These are phyloP conservation scores for Crithidia mellificae DNA, from an alignment of 208 protist species.

Conservation along the genomic window DNA sequence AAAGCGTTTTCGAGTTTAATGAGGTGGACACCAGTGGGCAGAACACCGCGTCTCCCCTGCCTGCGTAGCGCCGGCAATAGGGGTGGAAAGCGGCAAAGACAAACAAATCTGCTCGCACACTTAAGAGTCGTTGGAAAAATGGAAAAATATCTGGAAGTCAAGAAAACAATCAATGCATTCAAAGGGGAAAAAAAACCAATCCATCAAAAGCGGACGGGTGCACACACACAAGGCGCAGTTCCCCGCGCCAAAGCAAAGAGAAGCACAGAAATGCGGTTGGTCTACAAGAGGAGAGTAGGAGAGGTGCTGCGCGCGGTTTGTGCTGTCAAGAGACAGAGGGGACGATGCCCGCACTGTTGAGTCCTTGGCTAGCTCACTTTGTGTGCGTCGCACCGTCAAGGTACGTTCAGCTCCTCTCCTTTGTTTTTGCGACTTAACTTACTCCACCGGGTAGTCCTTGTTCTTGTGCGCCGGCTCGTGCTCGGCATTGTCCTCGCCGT, in stretches of 20 bases:
- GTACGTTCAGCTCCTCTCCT: too few species aligned
- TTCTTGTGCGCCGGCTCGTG: slow-evolving; percentile 5
- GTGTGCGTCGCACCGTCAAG: too few species aligned
- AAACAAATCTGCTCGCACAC: slow-evolving; percentile 5
- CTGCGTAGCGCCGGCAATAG: not conserved
- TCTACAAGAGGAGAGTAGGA: too few species aligned
- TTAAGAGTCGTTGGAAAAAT: slow-evolving; percentile 2
- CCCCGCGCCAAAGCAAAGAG: not conserved
- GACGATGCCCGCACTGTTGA: too few species aligned
- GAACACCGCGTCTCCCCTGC: not conserved
- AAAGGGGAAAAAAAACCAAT: not conserved
- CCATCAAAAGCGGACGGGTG: not conserved
- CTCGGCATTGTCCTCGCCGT: not conserved
- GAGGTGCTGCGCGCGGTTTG: too few species aligned
- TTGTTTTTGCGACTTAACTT: not conserved
- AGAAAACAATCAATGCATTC: not conserved
- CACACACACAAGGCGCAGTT: not conserved
- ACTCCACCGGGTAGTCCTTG: not conserved
- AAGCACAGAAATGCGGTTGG: not conserved
- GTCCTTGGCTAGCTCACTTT: not conserved
- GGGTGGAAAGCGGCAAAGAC: not conserved
- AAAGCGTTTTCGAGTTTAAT: slow-evolving; percentile 22
- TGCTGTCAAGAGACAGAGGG: too few species aligned
- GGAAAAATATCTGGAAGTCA: not conserved
- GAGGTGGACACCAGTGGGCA: slow-evolving; percentile 2